Base-by-base conservation (phyloP, 208 protist species). In the Leptomonas pyrrhocoris region DNA sequence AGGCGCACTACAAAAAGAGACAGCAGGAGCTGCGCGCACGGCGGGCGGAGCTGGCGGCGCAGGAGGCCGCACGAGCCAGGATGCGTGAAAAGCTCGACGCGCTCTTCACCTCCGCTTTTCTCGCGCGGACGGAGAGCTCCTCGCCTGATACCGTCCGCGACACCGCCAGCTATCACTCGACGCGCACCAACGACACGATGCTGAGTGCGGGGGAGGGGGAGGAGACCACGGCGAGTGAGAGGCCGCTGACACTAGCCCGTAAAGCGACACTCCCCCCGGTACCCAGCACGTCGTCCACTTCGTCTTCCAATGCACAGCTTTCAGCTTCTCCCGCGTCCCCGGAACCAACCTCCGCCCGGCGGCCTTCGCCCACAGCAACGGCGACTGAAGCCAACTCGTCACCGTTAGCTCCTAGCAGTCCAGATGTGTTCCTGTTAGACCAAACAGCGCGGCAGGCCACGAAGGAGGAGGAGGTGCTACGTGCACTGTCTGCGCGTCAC, bases 81-180 rank as follows among this genome's bases (percentile, higher is more conserved):
- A 46, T 80, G 27, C 75, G 67, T 8, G 72, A 60, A 58, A 79
- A 84, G 66, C 68, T 94, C 15, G 77, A 77, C 31, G 79, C 75
- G 13, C 6, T 94, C 21, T 94, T 88, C 65, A 72, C 73, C 2
- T 54, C 79, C 12, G 66, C 69, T 15, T 85, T 78, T 48, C 36
- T 36, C 7, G 57, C 63, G 27, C 38, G 40, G 6, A 64, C 77
- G 1, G 53, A 34, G n/a, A 65, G 56, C 2, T 42, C 31, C 13
- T 38, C 49, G 18, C 61, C 68, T 11, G 56, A 48, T 42, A 23
- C 58, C 8, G 42, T 43, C 30, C 15, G 16, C 30, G 43, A 38
- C 11, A 71, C 59, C 25, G 50, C 50, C 38, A 56, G 34, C 13
- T 64, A 65, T 50, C 59, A 77, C 53, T 61, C 60, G 2, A 48